Evolutionary conservation across 2,329 filamentous ascomycete genomes (phyloP), one percentile per base, ranked within the genome.

Genomic region (Exophiala viscosa): DNA sequence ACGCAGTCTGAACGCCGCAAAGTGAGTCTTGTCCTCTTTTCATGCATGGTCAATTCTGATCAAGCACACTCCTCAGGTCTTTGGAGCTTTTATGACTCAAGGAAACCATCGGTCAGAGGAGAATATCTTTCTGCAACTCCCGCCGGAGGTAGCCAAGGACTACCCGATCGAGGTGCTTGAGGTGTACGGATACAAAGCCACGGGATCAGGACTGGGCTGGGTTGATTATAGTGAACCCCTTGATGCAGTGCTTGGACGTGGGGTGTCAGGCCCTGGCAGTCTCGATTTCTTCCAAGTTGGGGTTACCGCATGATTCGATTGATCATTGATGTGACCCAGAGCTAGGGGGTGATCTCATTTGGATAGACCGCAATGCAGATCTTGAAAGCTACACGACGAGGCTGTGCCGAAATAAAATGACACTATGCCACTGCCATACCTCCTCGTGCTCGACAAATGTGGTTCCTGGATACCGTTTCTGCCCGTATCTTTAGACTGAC

Each of bases 1-100:
- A 64, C 62, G 2, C 17, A 5, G 2, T 35, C 41, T 43, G 56
- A 65, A 42, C 55, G 62, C 34, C 49, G 62, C 10, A 51, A 61
- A 13, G 42, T 65, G 23, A 28, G 23, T 28, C 1, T 28, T 28
- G 3, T 28, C 23, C 23, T 2, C 8, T 28, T 28, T 7, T 5
- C 35, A 39, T 11, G 28, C 41, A 35, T 36, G 42, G 20, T 34
- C 34, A 13, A 34, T 17, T 28, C 23, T 28, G 8, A 28, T 7
- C 5, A 6, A 28, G 23, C 23, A 28, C 23, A n/a, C 23, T 4
- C 15, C 7, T 10, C 38, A 40, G 38, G 38, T 40, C 2, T 20
- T 40, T 2, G 38, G 38, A 11, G 38, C 38, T 17, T 40, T 40
- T n/a, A 40, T 40, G 38, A 20, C 20, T 20, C 38, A 40, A n/a